A percentile compares a stretch with the other conserved stretches of the same genome.
Conservation (phyloP, 345 rosid genomes). For the Eucalyptus victrix region DNA sequence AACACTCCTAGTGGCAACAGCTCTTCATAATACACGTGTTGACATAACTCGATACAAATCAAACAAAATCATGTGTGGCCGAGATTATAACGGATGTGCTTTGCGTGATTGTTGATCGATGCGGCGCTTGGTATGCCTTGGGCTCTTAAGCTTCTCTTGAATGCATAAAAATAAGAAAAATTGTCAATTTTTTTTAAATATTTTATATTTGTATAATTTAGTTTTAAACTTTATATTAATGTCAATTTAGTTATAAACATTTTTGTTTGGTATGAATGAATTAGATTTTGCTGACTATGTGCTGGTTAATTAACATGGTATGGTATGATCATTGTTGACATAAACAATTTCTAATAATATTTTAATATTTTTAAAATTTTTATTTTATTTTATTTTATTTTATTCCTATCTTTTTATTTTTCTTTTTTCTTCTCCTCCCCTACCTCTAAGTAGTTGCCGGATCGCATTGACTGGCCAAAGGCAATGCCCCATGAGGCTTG, state of each 20-base stretch:
- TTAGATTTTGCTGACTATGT: accelerated
- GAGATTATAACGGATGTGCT: neutral
- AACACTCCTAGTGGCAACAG: neutral
- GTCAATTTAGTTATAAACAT: accelerated
- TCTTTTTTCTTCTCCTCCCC: no score
- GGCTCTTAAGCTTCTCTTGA: neutral
- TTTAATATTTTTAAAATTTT: no score
- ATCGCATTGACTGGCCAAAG: accelerated
- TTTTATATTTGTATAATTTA: accelerated
- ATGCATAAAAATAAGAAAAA: neutral
- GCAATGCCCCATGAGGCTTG: accelerated
- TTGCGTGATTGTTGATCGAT: neutral
- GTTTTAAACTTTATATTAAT: accelerated
- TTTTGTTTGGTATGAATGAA: accelerated
- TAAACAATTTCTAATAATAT: no score
- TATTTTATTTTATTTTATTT: no score
- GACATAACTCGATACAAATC: neutral
- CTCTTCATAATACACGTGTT: neutral
- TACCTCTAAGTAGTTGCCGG: accelerated
- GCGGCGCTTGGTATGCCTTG: neutral
- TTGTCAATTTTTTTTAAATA: accelerated
- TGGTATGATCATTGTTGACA: accelerated
- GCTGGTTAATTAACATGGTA: no score
- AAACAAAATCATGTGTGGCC: accelerated
- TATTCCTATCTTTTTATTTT: accelerated